Percentiles rank a stretch among this genome's conserved stretches.
phyloP scores from a whole-genome alignment of 2,329 filamentous ascomycete species.

The Aspergillus sp. region DNA sequence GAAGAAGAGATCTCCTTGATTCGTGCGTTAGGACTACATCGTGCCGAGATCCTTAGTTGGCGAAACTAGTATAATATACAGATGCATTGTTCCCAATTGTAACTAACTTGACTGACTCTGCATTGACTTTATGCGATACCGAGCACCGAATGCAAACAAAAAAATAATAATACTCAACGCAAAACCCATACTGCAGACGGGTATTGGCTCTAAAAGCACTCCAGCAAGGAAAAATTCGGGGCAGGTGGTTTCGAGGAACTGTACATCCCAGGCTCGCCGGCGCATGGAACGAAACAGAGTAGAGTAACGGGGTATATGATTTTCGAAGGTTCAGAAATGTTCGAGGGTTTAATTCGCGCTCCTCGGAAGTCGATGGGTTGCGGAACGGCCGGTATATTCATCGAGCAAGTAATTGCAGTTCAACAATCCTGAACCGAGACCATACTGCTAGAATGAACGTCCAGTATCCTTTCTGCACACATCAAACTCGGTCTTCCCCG shows the following conservation, averaged over 20 bases:
- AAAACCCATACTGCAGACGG: constrained; percentile 30
- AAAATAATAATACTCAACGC: constrained; percentile 1
- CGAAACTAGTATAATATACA: constrained; percentile 6
- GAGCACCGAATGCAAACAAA: constrained; percentile 10
- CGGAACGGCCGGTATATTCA: neutral
- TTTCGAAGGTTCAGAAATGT: constrained; percentile 19
- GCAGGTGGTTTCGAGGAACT: neutral
- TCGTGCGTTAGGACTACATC: neutral
- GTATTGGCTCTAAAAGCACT: constrained; percentile 22
- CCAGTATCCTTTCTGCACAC: neutral
- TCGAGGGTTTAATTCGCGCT: constrained; percentile 1
- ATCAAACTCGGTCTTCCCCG: neutral
- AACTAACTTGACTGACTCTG: constrained; percentile 8
- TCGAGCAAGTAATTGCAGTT: constrained; percentile 5
- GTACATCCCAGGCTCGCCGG: constrained; percentile 11
- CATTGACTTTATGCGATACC: constrained; percentile 11
- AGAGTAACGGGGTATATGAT: constrained; percentile 25
- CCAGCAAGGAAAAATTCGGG: constrained; percentile 13
- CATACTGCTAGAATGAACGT: constrained; percentile 3
- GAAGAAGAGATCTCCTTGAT: neutral
- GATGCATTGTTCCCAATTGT: constrained; percentile 12
- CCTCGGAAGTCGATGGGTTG: neutral
- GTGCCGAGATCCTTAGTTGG: neutral
- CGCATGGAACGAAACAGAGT: constrained; percentile 15
- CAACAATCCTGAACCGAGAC: neutral